Evolutionary conservation across 441 rosid species (phyloP).

Genomic region (Gossypium davidsonii): DNA sequence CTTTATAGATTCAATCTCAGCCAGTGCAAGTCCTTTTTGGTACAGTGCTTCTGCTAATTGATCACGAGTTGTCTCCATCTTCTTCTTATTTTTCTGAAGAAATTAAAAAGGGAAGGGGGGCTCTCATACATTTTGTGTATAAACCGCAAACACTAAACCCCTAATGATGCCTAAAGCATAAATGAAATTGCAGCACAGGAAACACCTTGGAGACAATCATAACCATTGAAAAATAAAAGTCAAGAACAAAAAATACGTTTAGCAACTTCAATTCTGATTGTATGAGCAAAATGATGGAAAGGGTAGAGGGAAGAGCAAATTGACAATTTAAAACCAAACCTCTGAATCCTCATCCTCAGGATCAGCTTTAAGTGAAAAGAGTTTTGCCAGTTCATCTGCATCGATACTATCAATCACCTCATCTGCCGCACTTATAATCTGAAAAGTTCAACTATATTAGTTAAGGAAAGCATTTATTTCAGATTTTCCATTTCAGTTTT

Average conservation of each 20-base stretch:
- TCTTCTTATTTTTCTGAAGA: constrained; percentile 56
- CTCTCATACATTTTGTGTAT: background rate
- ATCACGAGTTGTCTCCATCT: constrained; percentile 81
- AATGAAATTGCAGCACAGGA: background rate
- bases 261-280: background rate
- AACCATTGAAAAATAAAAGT: background rate
- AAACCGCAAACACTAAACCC: background rate
- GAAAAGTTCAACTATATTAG: constrained; percentile 25
- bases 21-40: constrained; percentile 79
- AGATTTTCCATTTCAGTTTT: background rate
- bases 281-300: background rate
- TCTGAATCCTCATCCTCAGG: constrained; percentile 93
- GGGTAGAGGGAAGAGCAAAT: background rate
- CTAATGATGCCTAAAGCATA: background rate
- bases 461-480: background rate
- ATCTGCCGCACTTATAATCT: constrained; percentile 74
- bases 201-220: background rate
- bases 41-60: constrained; percentile 77
- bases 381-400: constrained; percentile 69
- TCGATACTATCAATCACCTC: constrained; percentile 74
- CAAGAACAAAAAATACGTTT: background rate
- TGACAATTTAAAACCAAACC: constrained; percentile 34
- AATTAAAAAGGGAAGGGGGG: background rate
- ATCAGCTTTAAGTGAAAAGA: constrained; percentile 60
- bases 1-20: constrained; percentile 58